Percentiles rank a stretch among this genome's conserved stretches.
These are phyloP conservation scores for Excoecaria agallocha DNA, from an alignment of 345 rosid genomes.

Conservation along the genomic window DNA sequence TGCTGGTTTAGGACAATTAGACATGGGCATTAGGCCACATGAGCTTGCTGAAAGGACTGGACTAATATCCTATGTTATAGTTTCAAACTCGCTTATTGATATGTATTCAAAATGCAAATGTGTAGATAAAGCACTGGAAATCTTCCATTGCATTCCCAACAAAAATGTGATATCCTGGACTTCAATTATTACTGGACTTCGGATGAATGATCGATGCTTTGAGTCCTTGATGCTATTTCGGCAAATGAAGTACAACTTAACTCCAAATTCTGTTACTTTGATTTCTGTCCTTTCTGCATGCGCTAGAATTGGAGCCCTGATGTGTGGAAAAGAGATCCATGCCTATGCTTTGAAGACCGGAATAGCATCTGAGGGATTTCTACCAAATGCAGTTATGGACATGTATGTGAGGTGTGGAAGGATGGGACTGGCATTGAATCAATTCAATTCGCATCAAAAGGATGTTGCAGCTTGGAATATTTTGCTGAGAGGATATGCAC, in stretches of 20 bases:
- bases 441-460: constrained; percentile 21
- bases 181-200: constrained; percentile 27
- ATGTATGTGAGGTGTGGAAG: constrained; percentile 36
- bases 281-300: constrained; percentile 26
- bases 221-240: constrained; percentile 28
- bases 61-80: constrained; percentile 17
- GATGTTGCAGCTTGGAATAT: constrained; percentile 35
- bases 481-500: constrained; percentile 33
- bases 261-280: constrained; percentile 33
- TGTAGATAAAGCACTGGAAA: constrained; percentile 31
- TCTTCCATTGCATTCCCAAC: constrained; percentile 25
- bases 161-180: constrained; percentile 36
- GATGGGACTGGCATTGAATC: constrained; percentile 24
- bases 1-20: constrained; percentile 25
- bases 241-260: constrained; percentile 17
- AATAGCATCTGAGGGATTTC: constrained; percentile 26
- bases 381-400: constrained; percentile 33
- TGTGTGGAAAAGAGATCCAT: constrained; percentile 34
- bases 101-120: constrained; percentile 36
- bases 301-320: constrained; percentile 36
- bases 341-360: constrained; percentile 24
- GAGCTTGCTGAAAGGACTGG: constrained; percentile 29
- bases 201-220: constrained; percentile 23
- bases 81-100: constrained; percentile 31
- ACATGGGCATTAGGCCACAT: constrained; percentile 31